Evolutionary conservation across 257 asterid genomes (phyloP), one percentile per base, ranked within the genome.

Genomic region (Ocimum tenuiflorum): DNA sequence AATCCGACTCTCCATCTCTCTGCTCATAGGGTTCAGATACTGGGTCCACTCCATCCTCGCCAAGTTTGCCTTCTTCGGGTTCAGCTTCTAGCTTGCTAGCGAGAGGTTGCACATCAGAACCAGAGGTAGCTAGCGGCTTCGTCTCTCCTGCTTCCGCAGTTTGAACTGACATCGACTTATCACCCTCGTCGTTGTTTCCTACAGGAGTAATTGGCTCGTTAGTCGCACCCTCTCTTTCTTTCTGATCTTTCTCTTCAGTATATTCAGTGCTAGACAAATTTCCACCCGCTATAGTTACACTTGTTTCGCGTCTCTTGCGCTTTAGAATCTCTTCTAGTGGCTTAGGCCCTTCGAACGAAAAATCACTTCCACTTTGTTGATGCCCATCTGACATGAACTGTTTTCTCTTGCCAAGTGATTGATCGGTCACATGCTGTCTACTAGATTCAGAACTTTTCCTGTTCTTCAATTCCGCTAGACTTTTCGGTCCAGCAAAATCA

Each of bases 301-400:
- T 43, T 31, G 53, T 71, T 73, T 67, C 91, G 43, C 89, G 79
- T 74, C 77, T 83, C 81, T 91, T 91, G 51, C 95, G 86, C 80
- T 86, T 91, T 71, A 91, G 78, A 71, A 91, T 91, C 82, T 88
- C 96, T 54, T 81, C 67, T 27, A 91, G 83, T n/a, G 97, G 91
- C 91, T 80, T 91, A 19, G 97, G 97, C 36, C 96, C 96, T 50
- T 91, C 95, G 66, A 91, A 91, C n/a, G 96, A 79, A 33, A 83
- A 63, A 53, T 67, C 79, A 45, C 33, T 74, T 60, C 71, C 87
- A 56, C 76, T 72, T 51, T 70, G 78, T 63, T 80, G 84, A 69
- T 74, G 68, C 67, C 35, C 77, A 63, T 83, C 89, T 43, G 6
- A 45, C 72, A 54, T 54, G 57, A 62, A 47, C 64, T 66, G 79